These are phyloP conservation scores for Penicillium psychrofluorescens DNA, from an alignment of 495 filamentous ascomycete genomes.

Conservation along the genomic window DNA sequence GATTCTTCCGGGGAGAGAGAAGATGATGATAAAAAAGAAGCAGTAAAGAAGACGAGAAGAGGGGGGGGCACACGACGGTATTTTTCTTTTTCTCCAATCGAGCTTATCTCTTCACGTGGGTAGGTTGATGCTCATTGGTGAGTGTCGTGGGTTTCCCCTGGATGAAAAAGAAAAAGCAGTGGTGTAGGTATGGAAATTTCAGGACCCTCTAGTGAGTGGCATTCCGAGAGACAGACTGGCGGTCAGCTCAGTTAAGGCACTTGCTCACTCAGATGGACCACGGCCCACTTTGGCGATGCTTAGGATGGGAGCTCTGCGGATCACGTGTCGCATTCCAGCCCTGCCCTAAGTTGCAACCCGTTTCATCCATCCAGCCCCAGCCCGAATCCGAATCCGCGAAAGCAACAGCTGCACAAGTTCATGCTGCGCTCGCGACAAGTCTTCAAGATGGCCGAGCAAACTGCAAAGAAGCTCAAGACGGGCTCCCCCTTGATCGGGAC, in stretches of 20 bases:
- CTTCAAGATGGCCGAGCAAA: conserved; percentile 56
- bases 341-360: conserved; percentile 8
- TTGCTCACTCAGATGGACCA: neutral
- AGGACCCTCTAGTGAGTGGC: too few species aligned
- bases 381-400: conserved; percentile 11
- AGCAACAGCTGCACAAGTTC: conserved; percentile 2
- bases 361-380: conserved; percentile 9
- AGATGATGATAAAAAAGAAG: neutral
- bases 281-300: neutral
- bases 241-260: conserved; percentile 5
- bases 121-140: neutral
- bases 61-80: conserved; percentile 11
- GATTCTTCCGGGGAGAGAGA: conserved; percentile 1
- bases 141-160: too few species aligned
- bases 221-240: neutral
- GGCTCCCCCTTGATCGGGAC: conserved; percentile 68
- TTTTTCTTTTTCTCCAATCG: conserved; percentile 12
- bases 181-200: too few species aligned
- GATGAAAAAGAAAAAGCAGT: too few species aligned
- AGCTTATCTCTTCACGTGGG: conserved; percentile 23
- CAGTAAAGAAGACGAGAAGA: neutral
- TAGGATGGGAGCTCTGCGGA: conserved; percentile 2
- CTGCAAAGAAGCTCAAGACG: conserved; percentile 65
- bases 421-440: conserved; percentile 25
- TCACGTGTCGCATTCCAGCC: too few species aligned